A percentile compares a stretch with the other conserved stretches of the same genome.
Evolutionary conservation across 1,139 yeast species (phyloP).

Genomic region (Yamadazyma sp.): DNA sequence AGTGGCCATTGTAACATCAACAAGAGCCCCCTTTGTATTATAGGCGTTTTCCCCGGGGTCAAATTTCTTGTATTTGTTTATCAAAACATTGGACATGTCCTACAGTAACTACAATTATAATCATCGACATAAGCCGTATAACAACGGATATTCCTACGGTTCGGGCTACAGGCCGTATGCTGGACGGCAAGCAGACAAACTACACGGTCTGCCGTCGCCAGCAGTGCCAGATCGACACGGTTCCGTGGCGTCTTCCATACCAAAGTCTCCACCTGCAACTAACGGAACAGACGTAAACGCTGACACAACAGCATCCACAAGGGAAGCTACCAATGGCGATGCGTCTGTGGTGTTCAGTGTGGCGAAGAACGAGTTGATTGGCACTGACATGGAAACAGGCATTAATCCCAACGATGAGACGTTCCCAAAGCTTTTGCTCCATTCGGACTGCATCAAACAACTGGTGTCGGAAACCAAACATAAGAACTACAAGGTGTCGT

Average conservation of each 20-base stretch:
- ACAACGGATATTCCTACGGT: constrained; percentile 1
- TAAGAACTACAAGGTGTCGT: constrained; percentile 44
- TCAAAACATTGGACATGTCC: constrained; percentile 1
- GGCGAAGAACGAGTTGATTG: constrained; percentile 14
- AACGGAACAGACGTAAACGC: background rate
- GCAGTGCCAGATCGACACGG: too few relatives aligned
- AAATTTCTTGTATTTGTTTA: background rate
- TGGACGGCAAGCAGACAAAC: background rate
- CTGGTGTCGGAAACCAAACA: constrained; percentile 15
- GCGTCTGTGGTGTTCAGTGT: background rate
- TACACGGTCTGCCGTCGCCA: background rate
- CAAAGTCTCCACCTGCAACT: too few relatives aligned
- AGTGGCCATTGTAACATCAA: background rate
- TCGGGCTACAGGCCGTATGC: background rate
- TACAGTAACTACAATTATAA: constrained; percentile 6
- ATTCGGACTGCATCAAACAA: constrained; percentile 22
- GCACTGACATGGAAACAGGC: constrained; percentile 36
- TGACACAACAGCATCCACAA: background rate
- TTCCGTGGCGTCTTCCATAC: too few relatives aligned
- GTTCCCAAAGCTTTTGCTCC: constrained; percentile 33
- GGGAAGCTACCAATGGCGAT: background rate
- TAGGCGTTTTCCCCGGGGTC: too few relatives aligned
- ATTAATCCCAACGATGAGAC: constrained; percentile 31
- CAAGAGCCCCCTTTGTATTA: background rate
- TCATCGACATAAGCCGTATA: constrained; percentile 6